Evolutionary conservation across 1,139 yeast species (phyloP), one percentile per base, ranked within the genome.

Genomic region (Geotrichum histeridarum): DNA sequence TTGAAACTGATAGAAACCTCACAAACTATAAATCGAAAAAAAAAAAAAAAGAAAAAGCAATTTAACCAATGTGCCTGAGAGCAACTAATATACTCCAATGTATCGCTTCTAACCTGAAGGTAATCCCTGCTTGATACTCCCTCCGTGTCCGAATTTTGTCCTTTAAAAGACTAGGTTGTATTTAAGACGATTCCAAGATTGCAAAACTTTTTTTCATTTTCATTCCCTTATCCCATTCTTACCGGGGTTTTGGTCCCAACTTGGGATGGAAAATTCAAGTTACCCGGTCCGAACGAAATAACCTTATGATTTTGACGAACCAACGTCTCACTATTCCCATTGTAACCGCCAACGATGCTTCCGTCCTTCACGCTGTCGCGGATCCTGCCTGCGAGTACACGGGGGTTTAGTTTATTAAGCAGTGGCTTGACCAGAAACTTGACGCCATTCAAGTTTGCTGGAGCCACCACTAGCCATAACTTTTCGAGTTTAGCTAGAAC

Each of bases 321-420:
- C 42, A 38, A 38, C 15, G 11, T n/a, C 42, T 2, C 18, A 14
- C 42, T 15, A 39, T 39, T 17, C 15, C 17, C n/a, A 11, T 33
- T 33, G 6, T 33, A 2, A 14, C 43, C 9, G 30, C 14, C 43
- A 41, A 18, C 12, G n/a, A 42, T 42, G 46, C 33, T 42, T 22
- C 46, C 46, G 35, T 30, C 46, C 30, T 32, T 43, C 27, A n/a
- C 38, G 12, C 32, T 43, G 47, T n/a, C 47, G 14, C 11, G 47
- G 38, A 32, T 31, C 8, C 36, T 43, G 9, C 47, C 47, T 22
- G 27, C 47, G 12, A 15, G 47, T 18, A 8, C 14, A 3, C 38
- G 36, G n/a, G 32, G 38, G 12, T 15, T n/a, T 18, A 15, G 14
- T 15, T 8, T 32, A 8, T 2, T 43, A 8, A 27, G 15, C 3